These are phyloP conservation scores for Raffaelea albimanens DNA, from an alignment of 2,329 filamentous ascomycete genomes.

Conservation along the genomic window DNA sequence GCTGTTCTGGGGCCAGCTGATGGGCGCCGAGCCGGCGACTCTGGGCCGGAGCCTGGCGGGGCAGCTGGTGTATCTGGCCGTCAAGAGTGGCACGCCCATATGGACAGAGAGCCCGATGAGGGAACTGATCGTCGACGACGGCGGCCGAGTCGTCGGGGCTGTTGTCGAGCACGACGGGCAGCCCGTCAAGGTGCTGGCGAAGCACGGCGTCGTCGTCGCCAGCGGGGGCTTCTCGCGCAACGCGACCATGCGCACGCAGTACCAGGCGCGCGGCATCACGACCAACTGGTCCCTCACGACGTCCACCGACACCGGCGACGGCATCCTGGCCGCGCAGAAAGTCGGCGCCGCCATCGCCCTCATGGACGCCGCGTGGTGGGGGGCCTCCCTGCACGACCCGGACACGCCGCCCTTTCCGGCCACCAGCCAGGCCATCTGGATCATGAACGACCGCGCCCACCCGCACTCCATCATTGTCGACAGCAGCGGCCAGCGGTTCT, in stretches of 20 bases:
- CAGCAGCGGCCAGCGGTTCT: slow-evolving; percentile 20
- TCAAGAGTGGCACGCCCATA: slow-evolving; percentile 5
- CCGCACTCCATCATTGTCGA: slow-evolving; percentile 27
- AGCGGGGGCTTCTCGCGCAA: slow-evolving; percentile 27
- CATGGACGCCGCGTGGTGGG: slow-evolving; percentile 26
- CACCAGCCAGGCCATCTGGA: slow-evolving; percentile 11
- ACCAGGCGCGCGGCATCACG: slow-evolving; percentile 13
- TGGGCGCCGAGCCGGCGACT: slow-evolving; percentile 12
- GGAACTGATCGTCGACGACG: slow-evolving; percentile 9
- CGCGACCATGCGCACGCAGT: slow-evolving; percentile 18
- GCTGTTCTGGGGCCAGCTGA: slow-evolving; percentile 4
- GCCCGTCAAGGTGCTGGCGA: slow-evolving; percentile 15
- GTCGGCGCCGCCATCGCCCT: slow-evolving; percentile 21
- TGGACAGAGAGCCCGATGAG: slow-evolving; percentile 12
- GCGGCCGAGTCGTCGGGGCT: slow-evolving; percentile 17
- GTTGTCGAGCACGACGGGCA: slow-evolving; percentile 16
- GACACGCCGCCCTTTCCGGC: slow-evolving; percentile 5
- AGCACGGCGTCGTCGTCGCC: slow-evolving; percentile 21
- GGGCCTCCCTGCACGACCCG: slow-evolving; percentile 20
- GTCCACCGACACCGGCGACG: slow-evolving; percentile 19
- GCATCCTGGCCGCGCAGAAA: slow-evolving; percentile 18
- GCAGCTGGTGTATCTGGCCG: slow-evolving; percentile 15
- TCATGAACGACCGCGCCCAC: slow-evolving; percentile 19
- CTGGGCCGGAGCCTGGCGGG: slow-evolving; percentile 17
- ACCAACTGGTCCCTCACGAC: slow-evolving; percentile 18